Conservation (phyloP, 768 basidiomycete genomes). For the Scleroderma bovista region DNA sequence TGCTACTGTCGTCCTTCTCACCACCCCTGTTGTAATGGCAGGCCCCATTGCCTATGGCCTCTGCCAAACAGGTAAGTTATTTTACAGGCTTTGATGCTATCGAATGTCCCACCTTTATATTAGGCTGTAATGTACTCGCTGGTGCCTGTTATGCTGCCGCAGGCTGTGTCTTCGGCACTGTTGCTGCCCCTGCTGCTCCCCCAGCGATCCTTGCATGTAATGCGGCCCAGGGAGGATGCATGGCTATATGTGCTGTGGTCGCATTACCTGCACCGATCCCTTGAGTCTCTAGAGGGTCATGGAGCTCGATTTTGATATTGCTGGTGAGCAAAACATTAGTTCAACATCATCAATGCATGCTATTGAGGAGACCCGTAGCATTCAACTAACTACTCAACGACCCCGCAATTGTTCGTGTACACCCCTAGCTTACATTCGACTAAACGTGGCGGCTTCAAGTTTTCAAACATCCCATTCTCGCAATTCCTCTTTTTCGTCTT, state of each 20-base stretch:
- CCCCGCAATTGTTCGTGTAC: too few species aligned
- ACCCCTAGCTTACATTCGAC: too few species aligned
- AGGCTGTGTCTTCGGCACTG: constrained; percentile 17
- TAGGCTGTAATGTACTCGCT: constrained; percentile 21
- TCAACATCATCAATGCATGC: too few species aligned
- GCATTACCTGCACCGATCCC: constrained; percentile 20
- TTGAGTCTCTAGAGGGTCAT: constrained; percentile 6
- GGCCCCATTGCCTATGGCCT: constrained; percentile 15
- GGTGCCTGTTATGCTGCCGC: constrained; percentile 21
- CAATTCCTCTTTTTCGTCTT: too few species aligned
- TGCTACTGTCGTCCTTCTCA: constrained; percentile 14
- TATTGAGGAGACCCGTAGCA: too few species aligned
- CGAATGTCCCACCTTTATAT: background rate
- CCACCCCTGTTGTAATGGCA: constrained; percentile 9
- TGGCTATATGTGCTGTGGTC: constrained; percentile 17
- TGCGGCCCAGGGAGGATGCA: constrained; percentile 17
- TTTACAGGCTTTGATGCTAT: background rate
- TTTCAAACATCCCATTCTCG: too few species aligned
- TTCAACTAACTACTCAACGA: too few species aligned
- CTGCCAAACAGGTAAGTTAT: constrained; percentile 21
- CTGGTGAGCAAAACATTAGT: too few species aligned
- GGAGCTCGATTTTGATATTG: too few species aligned
- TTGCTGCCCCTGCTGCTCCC: constrained; percentile 13
- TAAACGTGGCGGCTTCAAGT: too few species aligned
- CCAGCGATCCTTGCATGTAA: constrained; percentile 21